Conservation (phyloP, 2,329 filamentous ascomycete species). For the Reticulascus tulasneorum region DNA sequence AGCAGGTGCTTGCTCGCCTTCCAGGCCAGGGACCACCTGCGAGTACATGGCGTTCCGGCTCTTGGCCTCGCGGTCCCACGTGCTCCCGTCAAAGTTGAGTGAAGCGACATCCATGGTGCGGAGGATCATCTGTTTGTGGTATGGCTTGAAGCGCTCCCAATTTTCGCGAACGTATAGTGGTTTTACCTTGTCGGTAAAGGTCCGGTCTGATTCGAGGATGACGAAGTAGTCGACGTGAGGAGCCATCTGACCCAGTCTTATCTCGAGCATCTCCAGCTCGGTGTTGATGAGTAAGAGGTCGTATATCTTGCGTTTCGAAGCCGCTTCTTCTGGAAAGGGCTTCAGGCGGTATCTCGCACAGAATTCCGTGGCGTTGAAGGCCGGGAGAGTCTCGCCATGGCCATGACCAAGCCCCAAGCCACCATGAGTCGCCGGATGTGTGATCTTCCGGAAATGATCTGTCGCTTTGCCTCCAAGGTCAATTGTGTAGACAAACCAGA, state of each 20-base stretch:
- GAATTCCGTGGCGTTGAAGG: constrained; percentile 12
- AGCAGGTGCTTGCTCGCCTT: constrained; percentile 34
- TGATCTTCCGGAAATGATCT: constrained; percentile 6
- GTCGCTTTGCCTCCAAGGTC: constrained; percentile 1
- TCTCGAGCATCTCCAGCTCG: constrained; percentile 63
- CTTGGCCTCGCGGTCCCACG: constrained; percentile 50
- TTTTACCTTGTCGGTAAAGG: constrained; percentile 56
- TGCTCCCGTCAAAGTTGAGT: constrained; percentile 10
- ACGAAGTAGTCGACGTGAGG: constrained; percentile 61
- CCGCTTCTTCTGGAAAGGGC: constrained; percentile 22
- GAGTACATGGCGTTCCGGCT: constrained; percentile 54
- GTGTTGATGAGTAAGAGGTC: constrained; percentile 61
- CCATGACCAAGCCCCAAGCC: neutral
- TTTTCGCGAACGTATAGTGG: constrained; percentile 49
- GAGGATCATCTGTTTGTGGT: constrained; percentile 58
- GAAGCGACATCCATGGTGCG: constrained; percentile 22
- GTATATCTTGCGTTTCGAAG: constrained; percentile 46
- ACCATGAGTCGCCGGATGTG: neutral
- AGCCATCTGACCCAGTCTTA: constrained; percentile 56
- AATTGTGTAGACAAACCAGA: constrained; percentile 9
- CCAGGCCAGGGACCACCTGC: constrained; percentile 49
- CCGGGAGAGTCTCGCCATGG: constrained; percentile 6
- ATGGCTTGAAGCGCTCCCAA: constrained; percentile 47
- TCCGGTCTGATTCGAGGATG: constrained; percentile 54
- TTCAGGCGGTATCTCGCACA: constrained; percentile 36